Evolutionary conservation across 2,329 filamentous ascomycete species (phyloP).

Genomic region (Clonostachys byssicola): DNA sequence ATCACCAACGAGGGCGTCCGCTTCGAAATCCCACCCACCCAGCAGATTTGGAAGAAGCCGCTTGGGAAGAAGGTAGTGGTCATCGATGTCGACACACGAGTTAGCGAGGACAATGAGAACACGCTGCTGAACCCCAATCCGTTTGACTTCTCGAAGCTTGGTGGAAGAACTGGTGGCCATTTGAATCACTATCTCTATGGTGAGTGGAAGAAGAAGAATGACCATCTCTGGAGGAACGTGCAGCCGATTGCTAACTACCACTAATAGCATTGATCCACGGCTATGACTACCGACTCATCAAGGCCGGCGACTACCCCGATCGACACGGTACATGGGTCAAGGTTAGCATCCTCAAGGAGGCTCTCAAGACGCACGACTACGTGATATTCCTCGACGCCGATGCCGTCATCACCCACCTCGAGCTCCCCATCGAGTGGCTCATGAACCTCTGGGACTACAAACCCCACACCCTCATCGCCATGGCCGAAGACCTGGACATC

Average conservation of each 20-base stretch:
- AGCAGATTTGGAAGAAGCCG: background rate
- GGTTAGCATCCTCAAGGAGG: constrained; percentile 28
- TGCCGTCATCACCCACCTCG: constrained; percentile 30
- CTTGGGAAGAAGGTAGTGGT: constrained; percentile 3
- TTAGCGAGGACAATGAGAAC: background rate
- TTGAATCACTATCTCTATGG: constrained; percentile 32
- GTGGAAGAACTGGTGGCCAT: constrained; percentile 10
- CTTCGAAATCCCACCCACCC: background rate
- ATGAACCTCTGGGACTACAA: constrained; percentile 40
- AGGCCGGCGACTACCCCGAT: constrained; percentile 30
- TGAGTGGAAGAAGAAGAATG: constrained; percentile 3
- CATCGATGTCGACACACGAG: constrained; percentile 3
- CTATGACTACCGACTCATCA: constrained; percentile 42
- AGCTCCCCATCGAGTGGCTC: constrained; percentile 41
- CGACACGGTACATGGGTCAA: constrained; percentile 41
- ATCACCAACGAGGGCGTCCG: background rate
- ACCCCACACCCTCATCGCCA: constrained; percentile 31
- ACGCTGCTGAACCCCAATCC: background rate
- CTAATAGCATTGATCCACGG: constrained; percentile 33
- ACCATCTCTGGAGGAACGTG: no score
- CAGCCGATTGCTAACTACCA: no score
- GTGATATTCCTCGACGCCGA: constrained; percentile 41
- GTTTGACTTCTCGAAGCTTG: background rate
- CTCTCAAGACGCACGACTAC: constrained; percentile 30
- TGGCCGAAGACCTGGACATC: constrained; percentile 36